A percentile compares a stretch with the other conserved stretches of the same genome.
These are phyloP conservation scores for Haplosporangium sp. DNA, from an alignment of 371 early-diverging fungal species.

Conservation along the genomic window DNA sequence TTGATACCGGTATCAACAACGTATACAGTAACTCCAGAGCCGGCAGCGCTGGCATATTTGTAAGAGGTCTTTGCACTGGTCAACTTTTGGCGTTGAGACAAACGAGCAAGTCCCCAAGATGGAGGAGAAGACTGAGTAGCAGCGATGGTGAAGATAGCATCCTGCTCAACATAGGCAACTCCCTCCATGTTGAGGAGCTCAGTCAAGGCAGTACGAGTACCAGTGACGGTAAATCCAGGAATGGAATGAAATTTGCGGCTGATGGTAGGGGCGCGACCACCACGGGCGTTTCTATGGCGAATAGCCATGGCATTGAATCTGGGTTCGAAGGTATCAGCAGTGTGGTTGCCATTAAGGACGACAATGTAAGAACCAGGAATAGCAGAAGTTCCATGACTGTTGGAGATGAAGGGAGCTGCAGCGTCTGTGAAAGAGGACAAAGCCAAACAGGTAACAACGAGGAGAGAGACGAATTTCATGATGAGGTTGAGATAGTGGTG, in stretches of 20 bases:
- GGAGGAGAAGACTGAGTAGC: conserved; percentile 55
- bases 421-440: conserved; percentile 20
- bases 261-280: conserved; percentile 20
- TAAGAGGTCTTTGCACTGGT: conserved; percentile 38
- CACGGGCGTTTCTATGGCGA: conserved; percentile 29
- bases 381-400: conserved; percentile 12
- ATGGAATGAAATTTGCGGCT: conserved; percentile 20
- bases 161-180: conserved; percentile 67
- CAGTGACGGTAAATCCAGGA: conserved; percentile 18
- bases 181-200: conserved; percentile 33
- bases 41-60: conserved; percentile 63
- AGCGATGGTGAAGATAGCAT: conserved; percentile 56
- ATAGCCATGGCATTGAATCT: conserved; percentile 30
- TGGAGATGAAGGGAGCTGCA: conserved; percentile 21
- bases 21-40: conserved; percentile 73
- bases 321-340: conserved; percentile 16
- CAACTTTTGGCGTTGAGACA: conserved; percentile 57
- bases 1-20: conserved; percentile 84
- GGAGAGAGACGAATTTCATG: conserved; percentile 42
- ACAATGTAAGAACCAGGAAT: conserved; percentile 47
- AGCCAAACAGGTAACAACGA: conserved; percentile 40
- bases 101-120: conserved; percentile 72
- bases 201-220: conserved; percentile 3
- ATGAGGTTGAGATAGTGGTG: neutral
- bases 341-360: conserved; percentile 37